Evolutionary conservation across 2,329 filamentous ascomycete genomes (phyloP), one percentile per base, ranked within the genome.

Genomic region (Geoglossum cookeanum): DNA sequence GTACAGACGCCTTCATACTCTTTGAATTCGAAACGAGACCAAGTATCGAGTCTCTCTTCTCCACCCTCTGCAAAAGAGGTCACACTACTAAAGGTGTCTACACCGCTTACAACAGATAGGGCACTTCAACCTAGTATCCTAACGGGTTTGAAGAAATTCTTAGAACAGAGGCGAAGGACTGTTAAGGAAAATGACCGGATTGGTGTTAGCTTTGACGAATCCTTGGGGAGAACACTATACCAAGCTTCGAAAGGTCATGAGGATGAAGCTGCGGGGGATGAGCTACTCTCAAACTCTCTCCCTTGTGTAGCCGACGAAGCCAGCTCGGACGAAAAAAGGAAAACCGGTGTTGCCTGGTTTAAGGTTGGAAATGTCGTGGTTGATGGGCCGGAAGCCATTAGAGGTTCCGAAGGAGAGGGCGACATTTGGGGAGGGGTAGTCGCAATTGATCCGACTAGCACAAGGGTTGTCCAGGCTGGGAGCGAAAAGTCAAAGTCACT

Each of bases 391-490:
- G 42, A 81, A 6, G 11, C 29, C 5, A 35, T n/a, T 30, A 53
- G 17, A 37, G 78, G 79, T 13, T 74, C 79, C 1, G 77, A 78
- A 3, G 79, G 39, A 9, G 37, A 83, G 54, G 83, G 22, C 22
- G 22, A 86, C 56, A 73, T 83, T 7, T 98, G 92, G 92, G 88
- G 87, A 42, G 85, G 86, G 0, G 82, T 91, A 44, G 87, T 85
- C 2, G 84, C 84, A 52, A 87, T 98, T 54, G 91, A 97, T 67
- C 86, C 87, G 49, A 79, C 84, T 5, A 85, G 83, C 59, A 94
- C 94, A 3, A 85, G 88, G 59, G 91, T 97, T 76, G 86, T 90
- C 59, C 89, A 94, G 65, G 89, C 90, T 39, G 92, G 92, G 3
- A 94, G 85, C 61, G 87, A 89, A 65, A 85, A 86, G 51, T 84